Base-by-base conservation (phyloP, 345 rosid genomes). In the Isatis tinctoria region DNA sequence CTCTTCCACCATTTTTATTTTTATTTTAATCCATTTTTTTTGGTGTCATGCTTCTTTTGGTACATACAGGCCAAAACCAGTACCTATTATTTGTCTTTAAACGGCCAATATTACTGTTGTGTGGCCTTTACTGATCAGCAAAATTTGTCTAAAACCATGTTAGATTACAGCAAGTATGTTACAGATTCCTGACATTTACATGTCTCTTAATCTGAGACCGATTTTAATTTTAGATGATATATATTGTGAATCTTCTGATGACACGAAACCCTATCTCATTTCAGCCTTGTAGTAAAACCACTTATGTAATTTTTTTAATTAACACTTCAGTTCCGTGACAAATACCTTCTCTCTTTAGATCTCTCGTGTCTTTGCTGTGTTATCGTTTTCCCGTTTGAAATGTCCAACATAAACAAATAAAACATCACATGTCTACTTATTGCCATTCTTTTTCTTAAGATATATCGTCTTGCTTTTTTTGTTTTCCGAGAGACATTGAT, bases 151-250 rank as follows among this genome's bases (percentile, higher is more conserved):
- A 11, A 26, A 49, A 64, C 53, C 45, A 11, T 43, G 9, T 43
- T 39, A 11, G 47, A 36, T 36, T 59, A 35, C 9, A 12, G n/a
- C 24, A 20, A 49, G 14, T 22, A 27, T 64, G 44, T 37, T 39
- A 53, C 28, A 52, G 12, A 53, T 67, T 65, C 13, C 62, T 39
- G 72, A 53, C 62, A 26, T 28, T 53, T 53, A 53, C 51, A 49
- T 66, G 36, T 67, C 26, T 51, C 24, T 24, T 51, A n/a, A 27
- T 27, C 39, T 40, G 9, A 41, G 32, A 28, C 73, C 53, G 47
- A 39, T 22, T 20, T 67, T 67, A 10, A 6, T 36, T n/a, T 52
- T 14, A 53, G 6, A 53, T 67, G 0, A 10, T 12, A 53, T 22
- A 30, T 41, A 41, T 28, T 41, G 54, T 56, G 9, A 69, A 30